Percentiles rank a stretch among this genome's conserved stretches.
phyloP scores from a whole-genome alignment of 1,284 basidiomycete genomes.

The Cryptococcus sp. region DNA sequence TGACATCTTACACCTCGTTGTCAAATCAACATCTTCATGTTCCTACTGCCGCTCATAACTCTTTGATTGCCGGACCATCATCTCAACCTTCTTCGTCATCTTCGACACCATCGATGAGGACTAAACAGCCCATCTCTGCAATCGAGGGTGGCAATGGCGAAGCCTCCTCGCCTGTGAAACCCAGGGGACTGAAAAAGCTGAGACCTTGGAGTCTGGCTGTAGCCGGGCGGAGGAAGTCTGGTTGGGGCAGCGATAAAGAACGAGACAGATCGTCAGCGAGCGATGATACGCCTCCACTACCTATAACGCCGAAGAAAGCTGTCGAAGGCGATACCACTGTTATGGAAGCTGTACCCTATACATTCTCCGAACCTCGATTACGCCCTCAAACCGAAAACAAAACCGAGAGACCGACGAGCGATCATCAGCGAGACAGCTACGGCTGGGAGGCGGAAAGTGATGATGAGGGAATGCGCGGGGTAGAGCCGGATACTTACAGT shows the following conservation, averaged over 20 bases:
- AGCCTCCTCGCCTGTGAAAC: constrained; percentile 4
- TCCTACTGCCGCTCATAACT: neutral
- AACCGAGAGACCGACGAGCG: neutral
- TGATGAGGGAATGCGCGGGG: constrained; percentile 11
- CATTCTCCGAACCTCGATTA: neutral
- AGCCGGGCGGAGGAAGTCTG: constrained; percentile 12
- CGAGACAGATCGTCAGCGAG: neutral
- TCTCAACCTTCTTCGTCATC: neutral
- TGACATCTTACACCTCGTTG: no score
- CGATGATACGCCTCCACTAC: neutral
- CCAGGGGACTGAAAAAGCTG: constrained; percentile 11
- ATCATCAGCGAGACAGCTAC: constrained; percentile 8
- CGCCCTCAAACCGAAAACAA: neutral
- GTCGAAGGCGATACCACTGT: no score
- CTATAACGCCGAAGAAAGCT: neutral
- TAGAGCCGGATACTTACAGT: constrained; percentile 29
- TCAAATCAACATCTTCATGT: neutral
- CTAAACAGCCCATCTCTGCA: neutral
- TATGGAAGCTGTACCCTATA: neutral
- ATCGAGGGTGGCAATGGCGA: neutral
- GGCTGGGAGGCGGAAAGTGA: constrained; percentile 31
- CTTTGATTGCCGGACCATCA: neutral
- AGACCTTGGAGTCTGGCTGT: constrained; percentile 21
- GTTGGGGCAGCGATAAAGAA: neutral
- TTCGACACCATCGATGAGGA: constrained; percentile 1